Evolutionary conservation across 192 early-diverging fungal species (phyloP).

Genomic region (Backusella parvicylindrica): DNA sequence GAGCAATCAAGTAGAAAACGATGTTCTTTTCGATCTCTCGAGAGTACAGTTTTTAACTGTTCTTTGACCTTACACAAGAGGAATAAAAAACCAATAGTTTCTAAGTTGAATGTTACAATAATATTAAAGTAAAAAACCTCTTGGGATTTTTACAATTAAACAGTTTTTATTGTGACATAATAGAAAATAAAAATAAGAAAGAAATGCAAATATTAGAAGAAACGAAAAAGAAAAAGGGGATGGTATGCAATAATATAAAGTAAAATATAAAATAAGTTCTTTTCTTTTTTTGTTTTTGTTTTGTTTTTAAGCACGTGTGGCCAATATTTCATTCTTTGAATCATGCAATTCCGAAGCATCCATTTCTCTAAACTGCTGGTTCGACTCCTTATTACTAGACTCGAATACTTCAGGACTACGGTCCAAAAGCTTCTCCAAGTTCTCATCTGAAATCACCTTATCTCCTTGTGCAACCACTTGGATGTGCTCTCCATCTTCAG

Average conservation of each 20-base stretch:
- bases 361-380: conserved; percentile 45
- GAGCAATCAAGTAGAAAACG: background rate
- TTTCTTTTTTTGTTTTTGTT: background rate
- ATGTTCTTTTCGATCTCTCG: background rate
- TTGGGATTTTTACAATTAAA: too few species aligned
- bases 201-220: background rate
- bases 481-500: conserved; percentile 69
- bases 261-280: background rate
- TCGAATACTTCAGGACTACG: conserved; percentile 47
- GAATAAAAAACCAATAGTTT: too few species aligned
- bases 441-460: conserved; percentile 53
- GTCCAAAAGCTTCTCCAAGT: conserved; percentile 54
- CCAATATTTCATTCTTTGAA: conserved; percentile 46
- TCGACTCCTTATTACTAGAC: conserved; percentile 15
- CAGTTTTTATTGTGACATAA: too few species aligned
- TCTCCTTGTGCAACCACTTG: conserved; percentile 54
- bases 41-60: too few species aligned
- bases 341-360: conserved; percentile 40
- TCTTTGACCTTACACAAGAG: too few species aligned
- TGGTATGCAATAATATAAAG: background rate
- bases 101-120: too few species aligned
- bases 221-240: background rate
- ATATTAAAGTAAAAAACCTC: too few species aligned
- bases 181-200: background rate
- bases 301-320: conserved; percentile 30